Percentiles rank a stretch among this genome's conserved stretches.
Evolutionary conservation across 2,329 filamentous ascomycete species (phyloP).

Genomic region (Paecilomyces sp.): DNA sequence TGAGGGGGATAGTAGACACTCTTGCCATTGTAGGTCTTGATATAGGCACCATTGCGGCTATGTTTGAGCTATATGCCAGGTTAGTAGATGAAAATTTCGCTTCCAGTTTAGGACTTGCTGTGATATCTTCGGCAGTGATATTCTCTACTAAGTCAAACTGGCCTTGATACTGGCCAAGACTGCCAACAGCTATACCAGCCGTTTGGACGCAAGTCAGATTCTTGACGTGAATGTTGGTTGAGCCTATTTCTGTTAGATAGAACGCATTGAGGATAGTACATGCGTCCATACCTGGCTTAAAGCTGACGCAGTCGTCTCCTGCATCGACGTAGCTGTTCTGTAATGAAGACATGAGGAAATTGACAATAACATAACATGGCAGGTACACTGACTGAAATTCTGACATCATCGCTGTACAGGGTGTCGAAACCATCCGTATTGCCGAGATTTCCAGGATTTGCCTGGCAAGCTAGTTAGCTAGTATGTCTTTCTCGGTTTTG

Average conservation of each 20-base stretch:
- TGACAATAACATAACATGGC: neutral
- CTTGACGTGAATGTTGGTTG: conserved; percentile 1
- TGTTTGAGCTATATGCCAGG: neutral
- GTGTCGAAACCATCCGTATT: neutral
- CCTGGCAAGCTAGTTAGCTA: neutral
- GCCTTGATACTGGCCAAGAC: neutral
- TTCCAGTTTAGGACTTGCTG: neutral
- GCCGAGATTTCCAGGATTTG: neutral
- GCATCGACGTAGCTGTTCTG: neutral
- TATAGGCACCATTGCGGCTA: neutral
- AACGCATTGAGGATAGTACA: neutral
- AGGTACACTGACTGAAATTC: neutral
- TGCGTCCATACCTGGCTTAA: neutral
- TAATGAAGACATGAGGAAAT: neutral
- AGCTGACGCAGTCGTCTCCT: neutral
- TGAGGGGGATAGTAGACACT: neutral
- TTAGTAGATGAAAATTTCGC: neutral
- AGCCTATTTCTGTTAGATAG: neutral
- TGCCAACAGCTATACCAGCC: neutral
- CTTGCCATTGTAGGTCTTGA: neutral
- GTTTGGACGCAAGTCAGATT: neutral
- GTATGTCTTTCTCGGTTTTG: neutral
- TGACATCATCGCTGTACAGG: neutral
- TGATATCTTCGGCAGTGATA: neutral
- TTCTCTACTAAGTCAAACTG: neutral